These are phyloP conservation scores for Cordyceps cicadae DNA, from an alignment of 2,329 filamentous ascomycete species.

Conservation along the genomic window DNA sequence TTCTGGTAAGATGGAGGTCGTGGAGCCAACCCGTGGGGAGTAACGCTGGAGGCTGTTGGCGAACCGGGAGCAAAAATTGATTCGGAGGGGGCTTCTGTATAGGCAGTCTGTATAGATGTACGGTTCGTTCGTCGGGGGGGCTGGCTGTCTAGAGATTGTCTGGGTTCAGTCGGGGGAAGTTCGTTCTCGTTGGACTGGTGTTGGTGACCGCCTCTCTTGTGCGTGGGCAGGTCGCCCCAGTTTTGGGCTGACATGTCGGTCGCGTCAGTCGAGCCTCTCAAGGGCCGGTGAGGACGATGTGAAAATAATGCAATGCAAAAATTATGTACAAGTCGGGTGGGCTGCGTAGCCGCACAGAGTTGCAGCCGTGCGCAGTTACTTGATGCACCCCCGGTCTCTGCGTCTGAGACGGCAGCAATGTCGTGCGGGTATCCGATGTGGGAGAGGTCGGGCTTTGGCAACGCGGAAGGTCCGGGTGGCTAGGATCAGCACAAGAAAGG, in stretches of 20 bases:
- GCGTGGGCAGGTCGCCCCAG: conserved; percentile 12
- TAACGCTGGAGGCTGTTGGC: conserved; percentile 43
- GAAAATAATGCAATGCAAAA: conserved; percentile 1
- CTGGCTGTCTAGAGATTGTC: conserved; percentile 28
- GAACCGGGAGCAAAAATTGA: conserved; percentile 53
- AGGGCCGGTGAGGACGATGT: not conserved
- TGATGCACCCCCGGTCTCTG: not conserved
- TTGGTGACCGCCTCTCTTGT: conserved; percentile 11
- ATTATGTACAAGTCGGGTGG: conserved; percentile 1
- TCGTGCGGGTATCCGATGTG: not conserved
- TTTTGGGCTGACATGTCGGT: conserved; percentile 12
- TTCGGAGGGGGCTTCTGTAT: conserved; percentile 47
- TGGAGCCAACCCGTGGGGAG: conserved; percentile 45
- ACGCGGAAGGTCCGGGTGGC: not conserved
- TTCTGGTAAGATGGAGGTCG: conserved; percentile 51
- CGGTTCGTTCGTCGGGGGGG: conserved; percentile 40
- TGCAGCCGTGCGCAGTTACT: not conserved
- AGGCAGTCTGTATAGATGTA: conserved; percentile 47
- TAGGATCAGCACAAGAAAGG: not conserved
- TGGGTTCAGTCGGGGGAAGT: conserved; percentile 23
- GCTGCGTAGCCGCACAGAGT: not conserved
- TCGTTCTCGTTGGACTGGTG: conserved; percentile 17
- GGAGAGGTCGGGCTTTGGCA: conserved; percentile 2
- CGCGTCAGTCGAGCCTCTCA: not conserved
- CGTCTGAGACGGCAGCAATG: conserved; percentile 1